Evolutionary conservation across 2,329 filamentous ascomycete genomes (phyloP).

Genomic region (Geosmithia morbida): DNA sequence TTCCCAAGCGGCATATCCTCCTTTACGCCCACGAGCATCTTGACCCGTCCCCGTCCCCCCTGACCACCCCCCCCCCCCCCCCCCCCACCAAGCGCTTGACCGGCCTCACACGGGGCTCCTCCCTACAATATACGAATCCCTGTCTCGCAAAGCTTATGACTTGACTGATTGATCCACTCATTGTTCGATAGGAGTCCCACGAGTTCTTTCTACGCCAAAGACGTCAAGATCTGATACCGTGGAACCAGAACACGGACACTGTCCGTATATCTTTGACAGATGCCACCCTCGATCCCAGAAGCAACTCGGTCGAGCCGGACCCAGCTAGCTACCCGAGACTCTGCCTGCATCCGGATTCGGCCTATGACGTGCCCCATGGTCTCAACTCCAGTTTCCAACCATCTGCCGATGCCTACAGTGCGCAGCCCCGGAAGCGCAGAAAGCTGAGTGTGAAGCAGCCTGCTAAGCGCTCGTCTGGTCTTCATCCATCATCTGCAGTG

Average conservation of each 20-base stretch:
- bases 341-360: background rate
- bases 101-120: slow-evolving; percentile 4
- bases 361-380: background rate
- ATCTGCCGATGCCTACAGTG: background rate
- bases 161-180: slow-evolving; percentile 21
- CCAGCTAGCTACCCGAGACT: background rate
- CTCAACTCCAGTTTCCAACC: background rate
- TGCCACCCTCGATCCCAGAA: background rate
- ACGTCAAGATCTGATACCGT: background rate
- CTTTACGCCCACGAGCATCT: too few relatives aligned
- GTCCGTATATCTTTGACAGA: background rate
- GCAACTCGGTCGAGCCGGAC: background rate
- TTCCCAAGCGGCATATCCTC: background rate
- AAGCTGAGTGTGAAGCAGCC: background rate
- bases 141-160: background rate
- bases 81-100: slow-evolving; percentile 5
- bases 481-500: background rate
- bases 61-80: background rate
- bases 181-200: slow-evolving; percentile 16
- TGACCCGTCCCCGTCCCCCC: too few relatives aligned
- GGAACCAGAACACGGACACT: background rate
- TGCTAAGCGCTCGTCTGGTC: background rate
- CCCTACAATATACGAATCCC: slow-evolving; percentile 1
- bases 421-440: background rate
- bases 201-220: slow-evolving; percentile 12